Evolutionary conservation across 768 basidiomycete genomes (phyloP).

Genomic region (Calocera viscosa): DNA sequence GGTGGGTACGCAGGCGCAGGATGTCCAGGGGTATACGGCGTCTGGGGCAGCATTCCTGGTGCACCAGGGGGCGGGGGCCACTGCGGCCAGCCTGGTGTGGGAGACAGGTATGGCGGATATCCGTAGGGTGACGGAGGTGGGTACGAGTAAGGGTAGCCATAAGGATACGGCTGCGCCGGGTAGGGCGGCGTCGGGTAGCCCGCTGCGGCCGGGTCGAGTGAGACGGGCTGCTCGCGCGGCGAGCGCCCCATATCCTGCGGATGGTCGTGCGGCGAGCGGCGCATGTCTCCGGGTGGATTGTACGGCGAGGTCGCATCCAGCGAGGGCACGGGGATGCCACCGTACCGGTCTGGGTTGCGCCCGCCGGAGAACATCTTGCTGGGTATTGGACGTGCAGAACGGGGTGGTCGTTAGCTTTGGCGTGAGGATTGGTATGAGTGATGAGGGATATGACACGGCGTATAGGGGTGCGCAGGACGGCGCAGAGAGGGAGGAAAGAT

Average conservation of each 20-base stretch:
- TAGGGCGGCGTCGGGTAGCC: not conserved
- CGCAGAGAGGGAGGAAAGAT: not conserved
- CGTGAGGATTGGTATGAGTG: not conserved
- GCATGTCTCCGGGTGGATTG: not conserved
- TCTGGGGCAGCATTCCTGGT: not conserved
- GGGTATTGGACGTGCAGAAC: not conserved
- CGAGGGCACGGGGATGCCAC: not conserved
- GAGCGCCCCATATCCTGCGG: not conserved
- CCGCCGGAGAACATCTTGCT: not conserved
- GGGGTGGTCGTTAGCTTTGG: not conserved
- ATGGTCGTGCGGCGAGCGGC: not conserved
- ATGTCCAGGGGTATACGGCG: conserved; percentile 1
- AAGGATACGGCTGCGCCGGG: not conserved
- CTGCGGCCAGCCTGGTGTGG: not conserved
- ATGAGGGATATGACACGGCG: not conserved
- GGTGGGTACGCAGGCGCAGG: not conserved
- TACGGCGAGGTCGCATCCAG: not conserved
- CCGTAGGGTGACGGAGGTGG: not conserved
- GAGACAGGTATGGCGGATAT: not conserved
- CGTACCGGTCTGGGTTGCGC: not conserved
- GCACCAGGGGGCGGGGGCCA: not conserved
- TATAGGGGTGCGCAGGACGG: not conserved
- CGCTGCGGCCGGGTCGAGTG: not conserved
- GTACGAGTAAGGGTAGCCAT: conserved; percentile 2
- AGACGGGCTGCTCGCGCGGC: not conserved